Evolutionary conservation across 768 basidiomycete species (phyloP).

Genomic region (Agaricus bisporus): DNA sequence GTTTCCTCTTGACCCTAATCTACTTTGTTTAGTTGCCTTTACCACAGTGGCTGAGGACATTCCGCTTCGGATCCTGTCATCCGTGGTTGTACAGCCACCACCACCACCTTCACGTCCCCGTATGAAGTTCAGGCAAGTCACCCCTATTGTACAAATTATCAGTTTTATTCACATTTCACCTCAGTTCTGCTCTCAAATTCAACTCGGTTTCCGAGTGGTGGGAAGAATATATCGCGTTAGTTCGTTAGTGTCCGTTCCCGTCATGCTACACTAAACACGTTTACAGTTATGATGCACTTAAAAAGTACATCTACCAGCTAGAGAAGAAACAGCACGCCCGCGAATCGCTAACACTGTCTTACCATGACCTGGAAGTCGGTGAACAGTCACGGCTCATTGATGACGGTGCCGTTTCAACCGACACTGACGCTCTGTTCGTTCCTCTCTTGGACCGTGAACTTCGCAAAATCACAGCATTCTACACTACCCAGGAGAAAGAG

Average conservation of each 20-base stretch:
- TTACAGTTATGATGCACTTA: constrained; percentile 77
- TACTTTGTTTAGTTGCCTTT: background rate
- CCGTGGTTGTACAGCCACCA: background rate
- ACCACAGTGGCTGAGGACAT: constrained; percentile 33
- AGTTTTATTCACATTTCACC: background rate
- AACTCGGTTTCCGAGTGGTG: constrained; percentile 91
- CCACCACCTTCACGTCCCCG: constrained; percentile 17
- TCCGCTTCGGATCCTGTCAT: constrained; percentile 28
- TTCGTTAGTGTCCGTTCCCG: constrained; percentile 12
- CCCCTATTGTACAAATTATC: background rate
- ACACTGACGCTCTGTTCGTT: constrained; percentile 57
- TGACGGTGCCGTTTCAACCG: constrained; percentile 21
- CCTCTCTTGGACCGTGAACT: constrained; percentile 80
- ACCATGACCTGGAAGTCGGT: constrained; percentile 56
- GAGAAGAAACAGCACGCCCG: constrained; percentile 67
- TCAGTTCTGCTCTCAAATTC: constrained; percentile 80
- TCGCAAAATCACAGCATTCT: constrained; percentile 75
- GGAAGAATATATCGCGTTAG: constrained; percentile 86
- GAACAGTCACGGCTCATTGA: constrained; percentile 54
- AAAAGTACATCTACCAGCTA: constrained; percentile 80
- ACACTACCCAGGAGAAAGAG: constrained; percentile 70
- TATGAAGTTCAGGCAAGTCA: constrained; percentile 60
- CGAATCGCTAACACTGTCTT: constrained; percentile 16
- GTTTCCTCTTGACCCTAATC: background rate
- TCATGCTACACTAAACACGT: background rate